Percentiles rank a stretch among this genome's conserved stretches.
These are phyloP conservation scores for Phytophthora cryptogea DNA, from an alignment of 352 stramenopile genomes.

Conservation along the genomic window DNA sequence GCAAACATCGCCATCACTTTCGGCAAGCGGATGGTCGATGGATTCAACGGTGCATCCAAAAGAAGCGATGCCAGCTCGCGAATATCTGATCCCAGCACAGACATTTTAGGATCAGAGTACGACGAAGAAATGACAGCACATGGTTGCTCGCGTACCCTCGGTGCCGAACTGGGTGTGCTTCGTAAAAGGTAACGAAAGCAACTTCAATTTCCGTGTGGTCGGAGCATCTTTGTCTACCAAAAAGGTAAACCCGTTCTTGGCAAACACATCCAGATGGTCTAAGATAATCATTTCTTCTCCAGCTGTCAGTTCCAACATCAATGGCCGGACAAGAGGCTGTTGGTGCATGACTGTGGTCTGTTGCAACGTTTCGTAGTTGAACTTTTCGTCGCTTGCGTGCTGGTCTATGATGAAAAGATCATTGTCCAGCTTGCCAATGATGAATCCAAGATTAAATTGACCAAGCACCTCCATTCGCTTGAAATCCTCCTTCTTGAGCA, in stretches of 20 bases:
- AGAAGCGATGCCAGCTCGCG: conserved; percentile 88
- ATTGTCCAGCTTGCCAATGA: conserved; percentile 89
- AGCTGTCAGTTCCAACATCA: conserved; percentile 92
- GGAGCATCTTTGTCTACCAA: conserved; percentile 50
- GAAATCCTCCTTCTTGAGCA: conserved; percentile 94
- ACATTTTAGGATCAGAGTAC: neutral
- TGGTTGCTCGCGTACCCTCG: conserved; percentile 47
- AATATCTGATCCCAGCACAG: conserved; percentile 61
- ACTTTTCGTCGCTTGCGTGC: conserved; percentile 97
- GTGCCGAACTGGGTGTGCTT: conserved; percentile 89
- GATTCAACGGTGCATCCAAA: conserved; percentile 59
- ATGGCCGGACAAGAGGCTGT: conserved; percentile 93
- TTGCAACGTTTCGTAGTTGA: conserved; percentile 77
- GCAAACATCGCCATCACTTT: conserved; percentile 98
- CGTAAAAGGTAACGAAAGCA: conserved; percentile 85
- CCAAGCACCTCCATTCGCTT: conserved; percentile 92
- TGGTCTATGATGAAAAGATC: conserved; percentile 99
- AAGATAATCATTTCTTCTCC: conserved; percentile 94
- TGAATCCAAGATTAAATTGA: conserved; percentile 99
- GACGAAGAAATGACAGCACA: neutral
- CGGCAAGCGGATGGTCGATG: conserved; percentile 81
- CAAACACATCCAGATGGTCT: conserved; percentile 94
- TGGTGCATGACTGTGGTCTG: conserved; percentile 93
- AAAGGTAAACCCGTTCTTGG: conserved; percentile 94
- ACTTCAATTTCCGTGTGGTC: conserved; percentile 62